Conservation (phyloP, 129 eudicot species). For the Daucus carota region DNA sequence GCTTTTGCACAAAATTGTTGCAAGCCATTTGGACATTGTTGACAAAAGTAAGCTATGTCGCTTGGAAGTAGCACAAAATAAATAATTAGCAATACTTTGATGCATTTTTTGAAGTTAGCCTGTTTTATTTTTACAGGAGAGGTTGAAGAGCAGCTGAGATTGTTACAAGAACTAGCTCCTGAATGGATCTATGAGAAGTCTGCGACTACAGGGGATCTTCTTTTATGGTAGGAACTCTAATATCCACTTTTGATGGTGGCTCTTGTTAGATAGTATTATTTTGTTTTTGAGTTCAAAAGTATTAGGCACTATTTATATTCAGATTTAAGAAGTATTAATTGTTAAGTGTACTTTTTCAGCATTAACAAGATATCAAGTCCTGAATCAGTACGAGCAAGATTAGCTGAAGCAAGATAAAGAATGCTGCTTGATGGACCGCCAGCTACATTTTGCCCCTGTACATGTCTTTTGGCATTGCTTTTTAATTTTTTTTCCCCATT, state of each 20-base stretch:
- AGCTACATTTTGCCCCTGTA: slow-evolving; percentile 9
- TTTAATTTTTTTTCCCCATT: neutral
- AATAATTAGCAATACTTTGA: neutral
- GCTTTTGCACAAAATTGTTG: slow-evolving; percentile 52
- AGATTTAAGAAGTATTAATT: neutral
- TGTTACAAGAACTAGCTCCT: slow-evolving; percentile 67
- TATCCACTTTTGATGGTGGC: neutral
- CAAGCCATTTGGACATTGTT: slow-evolving; percentile 44
- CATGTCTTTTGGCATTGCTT: slow-evolving; percentile 9
- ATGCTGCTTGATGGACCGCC: neutral
- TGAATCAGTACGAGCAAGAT: slow-evolving; percentile 48
- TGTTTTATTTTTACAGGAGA: slow-evolving; percentile 42
- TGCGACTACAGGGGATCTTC: slow-evolving; percentile 23
- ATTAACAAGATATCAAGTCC: slow-evolving; percentile 47
- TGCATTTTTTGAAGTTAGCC: neutral
- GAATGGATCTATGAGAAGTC: slow-evolving; percentile 61
- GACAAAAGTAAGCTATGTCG: slow-evolving; percentile 48
- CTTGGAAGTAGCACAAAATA: neutral
- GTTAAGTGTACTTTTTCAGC: slow-evolving; percentile 29
- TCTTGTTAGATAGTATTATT: no score
- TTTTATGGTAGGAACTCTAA: slow-evolving; percentile 36
- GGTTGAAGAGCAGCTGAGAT: slow-evolving; percentile 60
- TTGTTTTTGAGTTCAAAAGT: neutral
- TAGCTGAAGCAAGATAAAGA: slow-evolving; percentile 41
- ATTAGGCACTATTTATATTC: neutral